Percentiles rank a stretch among this genome's conserved stretches.
phyloP scores from a whole-genome alignment of 805 yeast species.

The Cyberlindnera xylosilytica region DNA sequence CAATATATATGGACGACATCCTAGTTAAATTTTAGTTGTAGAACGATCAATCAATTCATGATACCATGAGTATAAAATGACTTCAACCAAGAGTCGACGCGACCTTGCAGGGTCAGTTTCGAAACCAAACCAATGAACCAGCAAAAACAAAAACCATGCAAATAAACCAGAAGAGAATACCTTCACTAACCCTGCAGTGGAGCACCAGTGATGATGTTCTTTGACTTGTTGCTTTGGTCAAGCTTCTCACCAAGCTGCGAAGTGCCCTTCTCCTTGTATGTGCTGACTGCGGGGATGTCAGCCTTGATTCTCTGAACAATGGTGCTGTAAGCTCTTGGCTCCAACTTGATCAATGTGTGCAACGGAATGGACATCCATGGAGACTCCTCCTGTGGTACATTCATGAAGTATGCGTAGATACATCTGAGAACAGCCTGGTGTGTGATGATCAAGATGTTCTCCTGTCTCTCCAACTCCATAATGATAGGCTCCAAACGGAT shows the following conservation, averaged over 20 bases:
- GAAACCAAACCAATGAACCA: no score
- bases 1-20: no score
- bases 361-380: slow-evolving; percentile 99
- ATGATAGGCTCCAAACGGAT: slow-evolving; percentile 94
- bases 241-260: slow-evolving; percentile 39
- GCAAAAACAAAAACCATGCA: background rate
- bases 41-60: no score
- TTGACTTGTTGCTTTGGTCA: slow-evolving; percentile 21
- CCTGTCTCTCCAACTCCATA: slow-evolving; percentile 97
- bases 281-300: slow-evolving; percentile 95
- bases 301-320: slow-evolving; percentile 88
- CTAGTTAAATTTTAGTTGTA: no score
- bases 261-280: slow-evolving; percentile 94
- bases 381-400: slow-evolving; percentile 93
- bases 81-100: no score
- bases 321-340: slow-evolving; percentile 93
- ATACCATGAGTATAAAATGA: no score
- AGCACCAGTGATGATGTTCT: slow-evolving; percentile 29
- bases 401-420: slow-evolving; percentile 96
- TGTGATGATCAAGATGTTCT: slow-evolving; percentile 90
- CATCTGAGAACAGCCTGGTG: slow-evolving; percentile 98
- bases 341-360: slow-evolving; percentile 89
- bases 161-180: background rate
- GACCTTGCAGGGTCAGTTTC: no score
- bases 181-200: slow-evolving; percentile 13